These are phyloP conservation scores for Lobulomyces angularis DNA, from an alignment of 192 early-diverging fungal species.

Conservation along the genomic window DNA sequence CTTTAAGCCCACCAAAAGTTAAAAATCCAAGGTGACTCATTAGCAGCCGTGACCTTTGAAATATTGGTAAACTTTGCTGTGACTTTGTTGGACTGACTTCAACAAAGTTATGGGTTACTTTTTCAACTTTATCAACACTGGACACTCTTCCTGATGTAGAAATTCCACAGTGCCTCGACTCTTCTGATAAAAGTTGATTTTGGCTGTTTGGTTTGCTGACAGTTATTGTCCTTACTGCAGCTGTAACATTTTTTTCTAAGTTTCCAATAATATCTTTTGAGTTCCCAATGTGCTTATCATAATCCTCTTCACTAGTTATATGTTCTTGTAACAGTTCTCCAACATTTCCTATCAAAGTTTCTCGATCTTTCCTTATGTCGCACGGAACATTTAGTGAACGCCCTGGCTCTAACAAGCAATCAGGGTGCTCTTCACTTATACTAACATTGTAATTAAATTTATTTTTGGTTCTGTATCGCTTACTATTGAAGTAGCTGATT, in stretches of 20 bases:
- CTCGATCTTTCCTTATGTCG: conserved; percentile 21
- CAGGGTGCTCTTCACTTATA: conserved; percentile 46
- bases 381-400: conserved; percentile 21
- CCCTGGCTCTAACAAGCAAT: conserved; percentile 33
- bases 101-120: conserved; percentile 17
- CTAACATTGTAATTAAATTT: conserved; percentile 8
- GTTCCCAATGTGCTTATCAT: no score
- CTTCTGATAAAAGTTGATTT: no score
- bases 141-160: background rate
- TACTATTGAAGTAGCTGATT: conserved; percentile 38
- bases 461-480: conserved; percentile 8
- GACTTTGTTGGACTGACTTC: conserved; percentile 30
- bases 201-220: no score
- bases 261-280: background rate
- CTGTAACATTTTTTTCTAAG: background rate
- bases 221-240: no score
- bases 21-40: conserved; percentile 66
- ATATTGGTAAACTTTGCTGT: conserved; percentile 24
- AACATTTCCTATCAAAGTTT: conserved; percentile 15
- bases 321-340: no score
- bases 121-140: conserved; percentile 7
- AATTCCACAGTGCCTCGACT: no score
- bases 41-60: conserved; percentile 53
- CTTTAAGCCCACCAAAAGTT: conserved; percentile 60
- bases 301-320: no score